phyloP scores from a whole-genome alignment of 2,329 filamentous ascomycete species.

The Alternaria gansuensis region DNA sequence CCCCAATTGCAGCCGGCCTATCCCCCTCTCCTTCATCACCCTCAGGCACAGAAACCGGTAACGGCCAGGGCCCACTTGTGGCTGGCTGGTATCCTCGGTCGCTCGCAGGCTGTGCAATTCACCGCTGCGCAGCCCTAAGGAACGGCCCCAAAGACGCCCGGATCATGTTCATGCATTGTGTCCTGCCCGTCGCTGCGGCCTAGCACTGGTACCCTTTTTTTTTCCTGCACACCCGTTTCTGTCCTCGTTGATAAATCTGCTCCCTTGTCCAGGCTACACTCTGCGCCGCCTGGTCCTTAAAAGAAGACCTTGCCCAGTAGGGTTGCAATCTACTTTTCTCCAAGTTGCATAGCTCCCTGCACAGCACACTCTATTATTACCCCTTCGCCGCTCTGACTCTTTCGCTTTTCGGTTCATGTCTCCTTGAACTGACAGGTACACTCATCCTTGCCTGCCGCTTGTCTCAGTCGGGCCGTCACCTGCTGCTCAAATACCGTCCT shows the following conservation, averaged over 20 bases:
- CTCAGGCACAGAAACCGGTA: slow-evolving; percentile 42
- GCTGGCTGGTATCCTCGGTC: slow-evolving; percentile 27
- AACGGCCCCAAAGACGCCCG: slow-evolving; percentile 36
- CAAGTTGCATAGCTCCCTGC: slow-evolving; percentile 35
- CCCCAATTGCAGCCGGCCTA: slow-evolving; percentile 19
- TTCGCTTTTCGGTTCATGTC: slow-evolving; percentile 27
- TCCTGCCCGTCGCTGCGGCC: slow-evolving; percentile 36
- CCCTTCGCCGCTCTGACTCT: slow-evolving; percentile 38
- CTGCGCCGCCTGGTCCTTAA: slow-evolving; percentile 42
- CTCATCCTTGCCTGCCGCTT: slow-evolving; percentile 31
- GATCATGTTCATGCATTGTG: slow-evolving; percentile 37
- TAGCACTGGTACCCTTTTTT: slow-evolving; percentile 32
- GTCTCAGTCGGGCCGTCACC: slow-evolving; percentile 42
- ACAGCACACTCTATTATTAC: slow-evolving; percentile 35
- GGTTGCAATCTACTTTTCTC: slow-evolving; percentile 33
- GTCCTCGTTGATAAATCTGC: slow-evolving; percentile 25
- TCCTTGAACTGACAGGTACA: slow-evolving; percentile 28
- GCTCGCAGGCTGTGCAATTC: slow-evolving; percentile 48
- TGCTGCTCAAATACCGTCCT: slow-evolving; percentile 28
- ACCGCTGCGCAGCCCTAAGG: slow-evolving; percentile 33
- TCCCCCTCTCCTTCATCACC: slow-evolving; percentile 21
- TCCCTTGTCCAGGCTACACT: slow-evolving; percentile 45
- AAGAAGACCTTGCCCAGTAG: slow-evolving; percentile 34
- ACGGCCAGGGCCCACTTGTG: slow-evolving; percentile 34
- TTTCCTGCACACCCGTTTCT: slow-evolving; percentile 22